Base-by-base conservation (phyloP, 768 basidiomycete species). In the Phanerochaete carnosa region DNA sequence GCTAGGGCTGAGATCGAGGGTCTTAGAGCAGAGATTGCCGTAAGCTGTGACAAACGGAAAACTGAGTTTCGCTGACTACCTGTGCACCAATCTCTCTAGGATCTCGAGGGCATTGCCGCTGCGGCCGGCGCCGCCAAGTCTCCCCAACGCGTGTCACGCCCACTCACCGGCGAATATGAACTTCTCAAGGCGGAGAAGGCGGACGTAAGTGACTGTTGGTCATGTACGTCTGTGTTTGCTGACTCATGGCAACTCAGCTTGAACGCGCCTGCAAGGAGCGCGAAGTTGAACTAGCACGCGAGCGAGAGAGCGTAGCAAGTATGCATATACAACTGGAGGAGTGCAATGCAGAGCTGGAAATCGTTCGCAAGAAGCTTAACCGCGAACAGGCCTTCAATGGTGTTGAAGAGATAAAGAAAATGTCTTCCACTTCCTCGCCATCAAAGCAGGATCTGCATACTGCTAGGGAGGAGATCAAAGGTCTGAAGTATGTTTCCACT, bases 1-100 rank as follows among this genome's bases (percentile, higher is more conserved):
- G 91, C 95, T 5, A 78, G 91, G 58, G 92, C 91, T 15, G 96
- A 99, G 73, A 89, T 98, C 13, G 96, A 99, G 75, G 71, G 73
- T 62, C 76, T 75, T 66, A 86, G 95, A 57, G 74, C 82, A 33
- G 96, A 97, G 61, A 76, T 90, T 46, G 79, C 84, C 35, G 93
- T 94, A 73, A 78, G 91, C 74, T 58, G 25, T 52, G 35, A 19
- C 19, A 50, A 51, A 11, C 32, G 29, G 29, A 16, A 32, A 11
- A 2, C 11, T 19, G 11, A 3, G 15, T 11, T 33, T 1, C 29
- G 23, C 33, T n/a, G 28, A 11, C 47, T 47, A n/a, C 22, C 56
- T n/a, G 45, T 46, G 53, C 47, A 59, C n/a, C 46, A 22, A 32
- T 55, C 26, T 57, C 45, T 45, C 28, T 64, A 92, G 90, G 84